Base-by-base conservation (phyloP, 192 early-diverging fungal species). In the Coemansia sp. region DNA sequence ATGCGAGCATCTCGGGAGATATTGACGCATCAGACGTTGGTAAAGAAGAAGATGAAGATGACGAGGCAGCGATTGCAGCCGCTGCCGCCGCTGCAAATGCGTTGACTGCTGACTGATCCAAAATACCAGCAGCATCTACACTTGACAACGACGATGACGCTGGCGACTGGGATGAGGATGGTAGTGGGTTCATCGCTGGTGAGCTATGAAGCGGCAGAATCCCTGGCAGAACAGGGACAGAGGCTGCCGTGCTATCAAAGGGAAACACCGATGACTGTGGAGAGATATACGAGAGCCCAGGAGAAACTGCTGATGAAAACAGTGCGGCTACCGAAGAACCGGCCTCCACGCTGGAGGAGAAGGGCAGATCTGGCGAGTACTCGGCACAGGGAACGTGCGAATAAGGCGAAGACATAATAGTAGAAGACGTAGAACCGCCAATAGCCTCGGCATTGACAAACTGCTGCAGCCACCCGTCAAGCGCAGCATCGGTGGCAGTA, bases 391-490 rank as follows among this genome's bases (percentile, higher is more conserved):
- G 4, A 16, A 50, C 5, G n/a, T 50, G 48, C 16, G 48, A 50
- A 50, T 15, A 50, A 8, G 16, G 48, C 0, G 48, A 16, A n/a
- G 21, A 39, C 7, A 42, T 19, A 44, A 42, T n/a, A 3, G 23
- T 4, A 10, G 65, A n/a, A 15, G 12, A 52, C 6, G 45, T 44
- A 26, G 56, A 49, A 44, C 65, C 49, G n/a, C 58, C 74, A 16
- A 81, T 59, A 0, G 70, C 79, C 0, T 72, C 70, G 3, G 71
- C 62, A 45, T 75, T 76, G 11, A 81, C 79, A 45, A 72, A 76
- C 71, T 81, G 79, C 68, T 81, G 74, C 71, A 81, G 67, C 79
- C 79, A 81, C 26, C 74, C 79, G 44, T 76, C 71, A 15, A 81
- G 48, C 26, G 61, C 49, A 6, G 74, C 74, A 56, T 67, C 79